Evolutionary conservation across 2,329 filamentous ascomycete genomes (phyloP), one percentile per base, ranked within the genome.

Genomic region (Colletotrichum salicis): DNA sequence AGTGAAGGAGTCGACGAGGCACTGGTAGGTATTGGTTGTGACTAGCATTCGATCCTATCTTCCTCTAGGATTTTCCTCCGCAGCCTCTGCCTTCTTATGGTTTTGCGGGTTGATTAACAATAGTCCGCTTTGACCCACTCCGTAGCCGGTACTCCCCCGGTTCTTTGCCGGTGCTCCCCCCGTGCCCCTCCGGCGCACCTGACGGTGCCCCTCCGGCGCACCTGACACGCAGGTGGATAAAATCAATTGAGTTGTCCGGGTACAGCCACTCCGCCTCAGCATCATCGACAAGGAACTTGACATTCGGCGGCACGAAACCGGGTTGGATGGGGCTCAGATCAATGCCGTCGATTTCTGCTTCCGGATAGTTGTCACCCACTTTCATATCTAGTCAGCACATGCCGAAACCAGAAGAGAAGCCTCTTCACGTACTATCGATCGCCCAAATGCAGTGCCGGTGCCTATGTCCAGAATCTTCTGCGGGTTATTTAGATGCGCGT

Each of bases 181-280:
- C n/a, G n/a, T n/a, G n/a, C n/a, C n/a, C n/a, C n/a, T n/a, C n/a
- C n/a, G n/a, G n/a, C n/a, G n/a, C n/a, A n/a, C n/a, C n/a, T n/a
- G n/a, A n/a, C n/a, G n/a, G n/a, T n/a, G n/a, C n/a, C n/a, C n/a
- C n/a, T n/a, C n/a, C n/a, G n/a, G n/a, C n/a, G n/a, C n/a, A n/a
- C n/a, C n/a, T n/a, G n/a, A n/a, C n/a, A n/a, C n/a, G n/a, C 24
- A 79, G 76, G 56, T 84, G 80, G 19, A 84, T 80, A 35, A 75
- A 81, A 52, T 80, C 79, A 55, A 79, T 77, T 5, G 74, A 63
- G 52, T 56, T 22, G 1, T 70, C 58, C 0, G 74, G 60, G 11
- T 80, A 73, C 0, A 75, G 69, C 78, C 77, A 79, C 3, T 70
- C 69, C 13, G 61, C 59, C 5, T 74, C 75, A 3, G 72, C 75